Evolutionary conservation across 2,329 filamentous ascomycete genomes (phyloP).

Genomic region (Chalara sp.): DNA sequence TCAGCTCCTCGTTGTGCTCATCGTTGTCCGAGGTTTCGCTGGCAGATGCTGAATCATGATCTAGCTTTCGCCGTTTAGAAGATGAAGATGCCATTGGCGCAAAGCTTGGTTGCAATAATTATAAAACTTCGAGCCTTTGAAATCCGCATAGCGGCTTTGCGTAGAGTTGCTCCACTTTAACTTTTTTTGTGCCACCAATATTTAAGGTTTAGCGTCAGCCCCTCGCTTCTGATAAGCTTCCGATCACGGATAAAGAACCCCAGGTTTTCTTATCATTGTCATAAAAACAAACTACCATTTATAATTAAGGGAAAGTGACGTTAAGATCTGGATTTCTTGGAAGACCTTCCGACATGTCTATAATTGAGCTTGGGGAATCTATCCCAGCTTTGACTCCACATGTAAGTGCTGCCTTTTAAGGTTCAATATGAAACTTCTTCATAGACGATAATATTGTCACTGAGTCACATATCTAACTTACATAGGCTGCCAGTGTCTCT

Average conservation of each 20-base stretch:
- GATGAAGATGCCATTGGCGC: conserved; percentile 17
- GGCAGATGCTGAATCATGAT: conserved; percentile 11
- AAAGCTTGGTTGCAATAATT: too few relatives aligned
- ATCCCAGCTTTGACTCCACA: conserved; percentile 28
- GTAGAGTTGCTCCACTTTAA: too few relatives aligned
- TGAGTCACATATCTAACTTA: background rate
- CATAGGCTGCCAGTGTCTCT: conserved; percentile 91
- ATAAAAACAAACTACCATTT: too few relatives aligned
- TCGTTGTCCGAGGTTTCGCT: conserved; percentile 2
- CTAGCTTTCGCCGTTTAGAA: conserved; percentile 29
- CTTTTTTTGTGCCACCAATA: too few relatives aligned
- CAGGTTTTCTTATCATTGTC: too few relatives aligned
- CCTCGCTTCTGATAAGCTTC: background rate
- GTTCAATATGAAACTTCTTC: too few relatives aligned
- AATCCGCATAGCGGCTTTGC: too few relatives aligned
- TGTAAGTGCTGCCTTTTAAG: conserved; percentile 18
- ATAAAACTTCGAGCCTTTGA: too few relatives aligned
- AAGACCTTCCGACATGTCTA: conserved; percentile 19
- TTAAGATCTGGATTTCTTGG: too few relatives aligned
- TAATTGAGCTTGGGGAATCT: conserved; percentile 28
- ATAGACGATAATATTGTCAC: too few relatives aligned
- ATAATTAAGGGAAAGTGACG: too few relatives aligned
- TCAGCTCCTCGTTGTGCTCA: conserved; percentile 7
- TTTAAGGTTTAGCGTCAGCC: too few relatives aligned
- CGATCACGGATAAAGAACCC: background rate